These are phyloP conservation scores for Ochetophila trinervis DNA, from an alignment of 306 rosid species.

Conservation along the genomic window DNA sequence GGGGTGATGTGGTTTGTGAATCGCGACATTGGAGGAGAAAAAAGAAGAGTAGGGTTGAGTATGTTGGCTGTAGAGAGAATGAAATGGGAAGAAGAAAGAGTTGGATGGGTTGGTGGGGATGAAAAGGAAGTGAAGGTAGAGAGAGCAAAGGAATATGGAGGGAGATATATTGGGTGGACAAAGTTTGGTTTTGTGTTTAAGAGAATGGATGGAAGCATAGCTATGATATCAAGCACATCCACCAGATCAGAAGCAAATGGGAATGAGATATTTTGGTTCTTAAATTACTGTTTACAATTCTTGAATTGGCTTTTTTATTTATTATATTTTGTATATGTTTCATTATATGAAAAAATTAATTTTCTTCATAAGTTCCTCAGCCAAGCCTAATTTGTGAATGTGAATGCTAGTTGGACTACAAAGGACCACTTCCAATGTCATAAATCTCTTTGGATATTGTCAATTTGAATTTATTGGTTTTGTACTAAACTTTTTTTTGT, in stretches of 20 bases:
- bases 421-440: no score
- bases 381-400: no score
- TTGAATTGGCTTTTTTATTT: no score
- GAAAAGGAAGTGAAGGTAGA: conserved; percentile 29
- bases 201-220: conserved; percentile 45
- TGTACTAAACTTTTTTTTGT: no score
- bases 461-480: no score
- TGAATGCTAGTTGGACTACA: no score
- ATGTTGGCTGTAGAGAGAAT: conserved; percentile 50
- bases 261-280: no score
- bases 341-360: no score
- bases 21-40: conserved; percentile 28
- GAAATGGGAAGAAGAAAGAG: conserved; percentile 46
- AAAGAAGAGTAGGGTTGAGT: conserved; percentile 48
- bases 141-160: conserved; percentile 52
- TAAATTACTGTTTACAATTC: no score
- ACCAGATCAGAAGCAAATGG: conserved; percentile 45
- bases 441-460: no score
- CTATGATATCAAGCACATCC: conserved; percentile 42
- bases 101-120: conserved; percentile 31
- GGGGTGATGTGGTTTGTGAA: conserved; percentile 39
- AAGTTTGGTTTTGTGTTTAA: conserved; percentile 23
- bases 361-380: no score
- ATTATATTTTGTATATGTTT: no score
- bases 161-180: neutral